These are phyloP conservation scores for Aspergillus sergii DNA, from an alignment of 2,329 filamentous ascomycete species.

Conservation along the genomic window DNA sequence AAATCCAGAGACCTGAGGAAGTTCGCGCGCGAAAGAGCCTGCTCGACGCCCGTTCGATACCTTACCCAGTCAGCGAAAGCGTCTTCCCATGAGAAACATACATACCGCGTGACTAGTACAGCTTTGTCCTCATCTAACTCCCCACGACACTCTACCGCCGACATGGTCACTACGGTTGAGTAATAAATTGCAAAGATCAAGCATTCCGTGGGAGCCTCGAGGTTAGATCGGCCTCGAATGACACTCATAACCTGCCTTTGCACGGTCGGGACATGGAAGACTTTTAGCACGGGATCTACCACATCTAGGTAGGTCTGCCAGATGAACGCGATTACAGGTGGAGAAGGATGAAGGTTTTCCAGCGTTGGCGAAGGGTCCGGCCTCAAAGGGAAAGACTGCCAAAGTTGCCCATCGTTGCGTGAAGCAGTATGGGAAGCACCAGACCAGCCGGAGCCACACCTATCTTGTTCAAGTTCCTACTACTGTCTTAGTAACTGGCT, in stretches of 20 bases:
- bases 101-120: slow-evolving; percentile 16
- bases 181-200: slow-evolving; percentile 25
- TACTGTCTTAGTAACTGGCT: background rate
- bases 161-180: slow-evolving; percentile 16
- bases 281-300: slow-evolving; percentile 59
- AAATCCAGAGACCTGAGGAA: slow-evolving; percentile 18
- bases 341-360: slow-evolving; percentile 5
- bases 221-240: slow-evolving; percentile 16
- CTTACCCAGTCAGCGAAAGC: slow-evolving; percentile 12
- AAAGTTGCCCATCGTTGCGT: background rate
- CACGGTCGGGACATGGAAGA: slow-evolving; percentile 57
- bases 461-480: background rate
- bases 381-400: background rate
- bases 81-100: background rate
- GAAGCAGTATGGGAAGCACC: background rate
- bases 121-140: slow-evolving; percentile 18
- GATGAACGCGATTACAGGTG: slow-evolving; percentile 11
- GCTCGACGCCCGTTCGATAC: slow-evolving; percentile 22
- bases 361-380: background rate
- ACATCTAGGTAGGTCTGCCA: slow-evolving; percentile 27
- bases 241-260: slow-evolving; percentile 51
- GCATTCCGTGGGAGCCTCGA: slow-evolving; percentile 9
- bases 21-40: slow-evolving; percentile 14
- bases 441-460: background rate
- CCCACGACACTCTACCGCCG: slow-evolving; percentile 13